Conservation (phyloP, 257 asterid genomes). For the Nicotiana undulata region DNA sequence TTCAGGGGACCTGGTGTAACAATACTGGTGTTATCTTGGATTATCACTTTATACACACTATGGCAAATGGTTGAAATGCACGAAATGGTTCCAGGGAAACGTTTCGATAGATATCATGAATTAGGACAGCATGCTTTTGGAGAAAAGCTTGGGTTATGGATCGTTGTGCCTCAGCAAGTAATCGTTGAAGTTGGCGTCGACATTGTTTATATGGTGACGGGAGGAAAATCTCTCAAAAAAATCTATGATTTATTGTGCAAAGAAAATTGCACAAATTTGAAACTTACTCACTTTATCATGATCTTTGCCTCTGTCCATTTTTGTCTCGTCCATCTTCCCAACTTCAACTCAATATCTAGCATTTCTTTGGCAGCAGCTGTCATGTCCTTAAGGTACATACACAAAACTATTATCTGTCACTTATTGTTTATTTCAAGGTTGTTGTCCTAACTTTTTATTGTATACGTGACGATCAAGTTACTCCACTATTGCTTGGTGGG, state of each 20-base stretch:
- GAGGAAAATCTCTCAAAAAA: slow-evolving; percentile 33
- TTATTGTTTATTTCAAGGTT: too few species aligned
- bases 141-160: slow-evolving; percentile 39
- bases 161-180: slow-evolving; percentile 46
- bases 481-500: slow-evolving; percentile 45
- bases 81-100: slow-evolving; percentile 39
- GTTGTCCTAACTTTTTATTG: not conserved
- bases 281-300: slow-evolving; percentile 15
- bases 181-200: slow-evolving; percentile 29
- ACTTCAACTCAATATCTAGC: slow-evolving; percentile 5
- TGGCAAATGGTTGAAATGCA: slow-evolving; percentile 64
- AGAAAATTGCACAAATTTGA: slow-evolving; percentile 8
- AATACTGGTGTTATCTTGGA: slow-evolving; percentile 32
- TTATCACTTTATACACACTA: slow-evolving; percentile 33
- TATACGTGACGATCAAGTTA: slow-evolving; percentile 17
- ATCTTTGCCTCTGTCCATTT: slow-evolving; percentile 41
- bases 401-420: too few species aligned
- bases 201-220: slow-evolving; percentile 53
- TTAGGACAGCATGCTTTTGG: slow-evolving; percentile 56
- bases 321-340: slow-evolving; percentile 16
- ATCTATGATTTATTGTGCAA: slow-evolving; percentile 30
- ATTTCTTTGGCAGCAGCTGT: slow-evolving; percentile 11
- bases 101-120: slow-evolving; percentile 51
- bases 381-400: not conserved
- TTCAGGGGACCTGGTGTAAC: slow-evolving; percentile 41